A percentile compares a stretch with the other conserved stretches of the same genome.
phyloP scores from a whole-genome alignment of 371 early-diverging fungal genomes.

The Mucor indicus region DNA sequence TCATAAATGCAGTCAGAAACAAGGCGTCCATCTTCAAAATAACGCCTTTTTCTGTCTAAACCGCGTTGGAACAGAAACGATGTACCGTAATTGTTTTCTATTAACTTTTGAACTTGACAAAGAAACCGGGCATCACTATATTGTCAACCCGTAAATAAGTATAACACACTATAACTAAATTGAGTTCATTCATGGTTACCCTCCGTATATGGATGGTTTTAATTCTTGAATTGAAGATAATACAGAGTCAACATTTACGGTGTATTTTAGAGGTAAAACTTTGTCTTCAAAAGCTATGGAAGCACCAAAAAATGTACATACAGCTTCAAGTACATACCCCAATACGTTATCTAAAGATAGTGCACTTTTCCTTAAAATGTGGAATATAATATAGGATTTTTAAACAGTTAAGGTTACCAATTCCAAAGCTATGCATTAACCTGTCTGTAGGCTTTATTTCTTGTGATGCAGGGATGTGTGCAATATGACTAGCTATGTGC shows the following conservation, averaged over 20 bases:
- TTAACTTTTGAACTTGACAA: slow-evolving; percentile 11
- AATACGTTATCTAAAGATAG: slow-evolving; percentile 11
- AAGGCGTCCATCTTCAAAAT: slow-evolving; percentile 10
- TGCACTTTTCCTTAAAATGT: no score
- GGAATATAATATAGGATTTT: no score
- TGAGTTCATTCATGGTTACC: slow-evolving; percentile 5
- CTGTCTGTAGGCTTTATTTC: slow-evolving; percentile 16
- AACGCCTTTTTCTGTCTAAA: slow-evolving; percentile 5
- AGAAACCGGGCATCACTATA: slow-evolving; percentile 15
- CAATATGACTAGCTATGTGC: slow-evolving; percentile 9
- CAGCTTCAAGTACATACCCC: slow-evolving; percentile 10
- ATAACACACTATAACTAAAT: no score
- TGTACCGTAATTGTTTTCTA: slow-evolving; percentile 17
- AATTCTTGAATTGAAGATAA: slow-evolving; percentile 28
- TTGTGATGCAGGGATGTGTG: slow-evolving; percentile 9
- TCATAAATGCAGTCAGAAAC: slow-evolving; percentile 22
- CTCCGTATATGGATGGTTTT: slow-evolving; percentile 71
- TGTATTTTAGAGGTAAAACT: slow-evolving; percentile 64
- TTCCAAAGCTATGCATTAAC: slow-evolving; percentile 15
- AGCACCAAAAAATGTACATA: slow-evolving; percentile 42
- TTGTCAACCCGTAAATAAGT: no score
- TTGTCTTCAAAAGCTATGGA: slow-evolving; percentile 66
- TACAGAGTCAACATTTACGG: slow-evolving; percentile 21
- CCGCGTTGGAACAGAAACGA: slow-evolving; percentile 24
- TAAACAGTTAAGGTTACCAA: no score